Conservation (phyloP, 257 asterid genomes). For the Gentiana macrophylla region DNA sequence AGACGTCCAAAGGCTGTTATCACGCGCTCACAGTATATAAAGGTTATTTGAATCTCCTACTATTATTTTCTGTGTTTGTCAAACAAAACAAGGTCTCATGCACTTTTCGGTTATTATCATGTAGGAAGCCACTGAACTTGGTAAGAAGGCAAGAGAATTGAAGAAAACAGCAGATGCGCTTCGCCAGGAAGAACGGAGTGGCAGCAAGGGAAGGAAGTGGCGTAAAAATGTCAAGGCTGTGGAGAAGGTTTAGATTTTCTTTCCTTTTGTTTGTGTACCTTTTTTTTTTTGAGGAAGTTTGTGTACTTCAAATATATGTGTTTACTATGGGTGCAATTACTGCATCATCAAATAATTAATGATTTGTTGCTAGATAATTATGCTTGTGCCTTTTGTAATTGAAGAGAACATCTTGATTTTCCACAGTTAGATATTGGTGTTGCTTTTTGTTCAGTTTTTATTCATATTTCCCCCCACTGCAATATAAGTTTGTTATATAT, state of each 20-base stretch:
- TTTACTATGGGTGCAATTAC: too few relatives aligned
- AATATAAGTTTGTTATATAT: too few relatives aligned
- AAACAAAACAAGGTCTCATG: background rate
- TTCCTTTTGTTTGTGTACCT: background rate
- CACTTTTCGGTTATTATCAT: constrained; percentile 19
- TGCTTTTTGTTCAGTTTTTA: too few relatives aligned
- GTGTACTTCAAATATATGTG: too few relatives aligned
- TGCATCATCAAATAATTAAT: too few relatives aligned
- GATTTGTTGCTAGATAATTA: too few relatives aligned
- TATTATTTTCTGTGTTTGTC: background rate
- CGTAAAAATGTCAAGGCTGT: constrained; percentile 95
- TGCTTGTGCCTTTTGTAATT: too few relatives aligned
- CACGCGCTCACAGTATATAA: constrained; percentile 96
- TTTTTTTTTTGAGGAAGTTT: too few relatives aligned
- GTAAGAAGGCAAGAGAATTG: constrained; percentile 82
- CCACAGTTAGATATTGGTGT: too few relatives aligned
- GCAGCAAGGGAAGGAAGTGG: constrained; percentile 95
- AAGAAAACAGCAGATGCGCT: constrained; percentile 91
- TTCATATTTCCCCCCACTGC: too few relatives aligned
- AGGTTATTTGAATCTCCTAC: constrained; percentile 33
- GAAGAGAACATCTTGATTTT: too few relatives aligned
- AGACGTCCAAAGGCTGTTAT: constrained; percentile 99
- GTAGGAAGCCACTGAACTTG: constrained; percentile 97
- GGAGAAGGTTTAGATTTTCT: constrained; percentile 50
- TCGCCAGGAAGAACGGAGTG: constrained; percentile 95